Conservation (phyloP, 768 basidiomycete species). For the Termitomyces sp. region DNA sequence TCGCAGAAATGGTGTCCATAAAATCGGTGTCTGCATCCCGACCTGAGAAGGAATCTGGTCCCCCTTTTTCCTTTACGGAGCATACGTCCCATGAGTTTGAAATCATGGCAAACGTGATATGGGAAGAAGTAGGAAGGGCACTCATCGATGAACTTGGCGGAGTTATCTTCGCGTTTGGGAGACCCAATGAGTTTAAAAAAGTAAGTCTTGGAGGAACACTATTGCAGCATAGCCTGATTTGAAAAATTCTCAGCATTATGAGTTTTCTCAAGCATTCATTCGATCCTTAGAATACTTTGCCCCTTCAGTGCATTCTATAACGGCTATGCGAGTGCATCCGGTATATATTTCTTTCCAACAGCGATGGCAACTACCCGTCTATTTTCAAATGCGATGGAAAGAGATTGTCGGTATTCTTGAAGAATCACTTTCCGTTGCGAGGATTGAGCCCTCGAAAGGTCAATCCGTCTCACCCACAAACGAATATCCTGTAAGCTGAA, state of each 20-base stretch:
- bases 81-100: slow-evolving; percentile 45
- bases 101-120: slow-evolving; percentile 83
- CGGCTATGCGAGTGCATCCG: slow-evolving; percentile 66
- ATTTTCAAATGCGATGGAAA: slow-evolving; percentile 97
- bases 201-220: slow-evolving; percentile 32
- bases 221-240: background rate
- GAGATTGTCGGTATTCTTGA: slow-evolving; percentile 81
- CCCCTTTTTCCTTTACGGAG: background rate
- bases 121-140: slow-evolving; percentile 76
- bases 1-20: slow-evolving; percentile 61
- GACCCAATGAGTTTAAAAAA: slow-evolving; percentile 85
- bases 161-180: slow-evolving; percentile 85
- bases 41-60: slow-evolving; percentile 12
- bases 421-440: slow-evolving; percentile 43
- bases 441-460: slow-evolving; percentile 44
- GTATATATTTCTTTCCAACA: slow-evolving; percentile 68
- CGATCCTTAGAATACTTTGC: slow-evolving; percentile 76
- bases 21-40: slow-evolving; percentile 31
- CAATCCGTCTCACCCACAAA: background rate
- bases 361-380: slow-evolving; percentile 94
- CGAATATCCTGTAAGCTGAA: slow-evolving; percentile 1
- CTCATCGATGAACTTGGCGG: slow-evolving; percentile 83
- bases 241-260: slow-evolving; percentile 60
- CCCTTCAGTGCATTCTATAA: slow-evolving; percentile 65
- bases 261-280: slow-evolving; percentile 78